Percentiles rank a stretch among this genome's conserved stretches.
These are phyloP conservation scores for Stropharia rugosoannulata DNA, from an alignment of 768 basidiomycete genomes.

Conservation along the genomic window DNA sequence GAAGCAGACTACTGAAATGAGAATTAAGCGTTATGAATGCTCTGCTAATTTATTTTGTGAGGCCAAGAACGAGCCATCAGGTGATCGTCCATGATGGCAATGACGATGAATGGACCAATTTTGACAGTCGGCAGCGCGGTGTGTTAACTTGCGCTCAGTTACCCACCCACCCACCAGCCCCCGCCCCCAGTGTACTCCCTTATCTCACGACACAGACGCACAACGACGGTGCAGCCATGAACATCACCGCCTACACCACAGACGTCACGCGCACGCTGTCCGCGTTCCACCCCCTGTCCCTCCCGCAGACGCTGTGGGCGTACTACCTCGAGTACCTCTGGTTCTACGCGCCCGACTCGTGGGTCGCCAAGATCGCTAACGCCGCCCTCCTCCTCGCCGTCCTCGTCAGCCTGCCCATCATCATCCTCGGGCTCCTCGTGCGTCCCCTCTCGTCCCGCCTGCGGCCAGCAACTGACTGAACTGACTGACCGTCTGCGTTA, in stretches of 20 bases:
- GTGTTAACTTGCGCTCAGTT: too few species aligned
- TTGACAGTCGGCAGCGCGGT: too few species aligned
- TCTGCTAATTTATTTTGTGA: too few species aligned
- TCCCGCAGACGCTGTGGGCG: slow-evolving; percentile 52
- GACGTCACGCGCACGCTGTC: slow-evolving; percentile 27
- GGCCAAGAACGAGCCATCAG: background rate
- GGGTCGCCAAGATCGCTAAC: slow-evolving; percentile 65
- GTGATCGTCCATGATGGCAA: background rate
- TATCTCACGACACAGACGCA: too few species aligned
- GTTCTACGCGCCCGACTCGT: slow-evolving; percentile 62
- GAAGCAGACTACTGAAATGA: too few species aligned
- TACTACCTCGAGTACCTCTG: slow-evolving; percentile 63
- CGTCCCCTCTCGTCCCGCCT: slow-evolving; percentile 19
- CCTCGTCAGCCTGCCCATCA: slow-evolving; percentile 59
- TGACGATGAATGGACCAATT: too few species aligned
- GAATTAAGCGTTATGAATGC: too few species aligned
- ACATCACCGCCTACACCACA: slow-evolving; percentile 28
- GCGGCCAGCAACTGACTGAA: slow-evolving; percentile 6
- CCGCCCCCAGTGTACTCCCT: background rate
- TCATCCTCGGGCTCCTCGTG: slow-evolving; percentile 56
- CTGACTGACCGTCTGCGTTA: slow-evolving; percentile 4
- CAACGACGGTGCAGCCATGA: slow-evolving; percentile 23
- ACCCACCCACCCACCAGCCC: background rate
- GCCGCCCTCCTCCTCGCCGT: slow-evolving; percentile 66
- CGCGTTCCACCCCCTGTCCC: slow-evolving; percentile 29